These are phyloP conservation scores for Leccinum rimulosum DNA, from an alignment of 768 basidiomycete genomes.

Conservation along the genomic window DNA sequence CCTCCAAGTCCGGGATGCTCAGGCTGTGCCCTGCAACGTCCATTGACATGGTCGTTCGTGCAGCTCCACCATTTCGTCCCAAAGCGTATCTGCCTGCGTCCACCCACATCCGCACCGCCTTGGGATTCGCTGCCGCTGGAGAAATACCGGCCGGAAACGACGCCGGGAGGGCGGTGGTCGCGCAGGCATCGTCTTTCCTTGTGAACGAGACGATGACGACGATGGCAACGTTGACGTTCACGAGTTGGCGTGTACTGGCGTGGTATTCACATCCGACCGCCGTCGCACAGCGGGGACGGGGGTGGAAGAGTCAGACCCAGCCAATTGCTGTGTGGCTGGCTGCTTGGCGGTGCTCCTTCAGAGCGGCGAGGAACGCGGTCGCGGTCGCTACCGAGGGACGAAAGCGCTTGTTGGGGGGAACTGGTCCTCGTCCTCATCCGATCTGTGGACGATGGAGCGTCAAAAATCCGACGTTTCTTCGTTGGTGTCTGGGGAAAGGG, in stretches of 20 bases:
- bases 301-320: conserved; percentile 21
- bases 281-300: conserved; percentile 14
- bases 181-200: conserved; percentile 9
- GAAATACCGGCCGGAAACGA: conserved; percentile 31
- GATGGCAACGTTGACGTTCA: conserved; percentile 16
- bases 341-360: conserved; percentile 9
- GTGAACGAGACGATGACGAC: conserved; percentile 10
- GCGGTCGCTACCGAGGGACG: neutral
- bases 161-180: conserved; percentile 14
- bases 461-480: conserved; percentile 37
- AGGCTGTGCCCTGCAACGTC: too few relatives aligned
- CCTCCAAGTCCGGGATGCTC: too few relatives aligned
- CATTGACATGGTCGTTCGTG: too few relatives aligned
- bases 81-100: conserved; percentile 8
- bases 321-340: neutral
- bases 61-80: conserved; percentile 12
- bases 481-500: conserved; percentile 41
- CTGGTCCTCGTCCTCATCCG: conserved; percentile 12
- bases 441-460: conserved; percentile 8
- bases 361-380: conserved; percentile 20
- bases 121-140: conserved; percentile 37
- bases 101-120: conserved; percentile 26
- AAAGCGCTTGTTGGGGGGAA: conserved; percentile 11
- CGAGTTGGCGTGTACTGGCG: conserved; percentile 15
- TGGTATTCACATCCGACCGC: neutral